Evolutionary conservation across 2,329 filamentous ascomycete genomes (phyloP).

Genomic region (Fusarium agapanthi): DNA sequence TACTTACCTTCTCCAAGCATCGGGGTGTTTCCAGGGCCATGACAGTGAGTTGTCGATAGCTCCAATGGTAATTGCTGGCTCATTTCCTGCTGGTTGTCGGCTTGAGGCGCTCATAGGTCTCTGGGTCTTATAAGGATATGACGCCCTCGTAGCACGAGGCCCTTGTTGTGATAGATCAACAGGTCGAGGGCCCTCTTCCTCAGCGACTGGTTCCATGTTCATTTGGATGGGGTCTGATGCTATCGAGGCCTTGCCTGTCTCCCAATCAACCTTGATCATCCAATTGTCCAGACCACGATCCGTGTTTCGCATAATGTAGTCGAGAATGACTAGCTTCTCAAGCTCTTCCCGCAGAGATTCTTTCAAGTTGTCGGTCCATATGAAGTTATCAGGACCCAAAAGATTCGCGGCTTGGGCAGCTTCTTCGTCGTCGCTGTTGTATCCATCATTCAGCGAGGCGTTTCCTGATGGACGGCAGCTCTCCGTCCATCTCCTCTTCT

Average conservation of each 20-base stretch:
- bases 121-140: constrained; percentile 78
- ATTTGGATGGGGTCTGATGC: constrained; percentile 80
- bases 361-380: constrained; percentile 89
- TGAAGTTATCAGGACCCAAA: constrained; percentile 66
- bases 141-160: constrained; percentile 52
- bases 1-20: constrained; percentile 74
- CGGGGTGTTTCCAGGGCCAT: constrained; percentile 99
- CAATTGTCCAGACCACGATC: constrained; percentile 97
- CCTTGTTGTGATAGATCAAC: constrained; percentile 60
- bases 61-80: constrained; percentile 77
- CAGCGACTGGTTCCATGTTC: constrained; percentile 63
- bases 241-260: constrained; percentile 83
- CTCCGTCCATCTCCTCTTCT: constrained; percentile 74
- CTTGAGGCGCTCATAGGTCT: constrained; percentile 85
- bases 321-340: constrained; percentile 95
- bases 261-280: constrained; percentile 98
- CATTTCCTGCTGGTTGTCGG: constrained; percentile 54
- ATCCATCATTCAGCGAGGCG: constrained; percentile 65
- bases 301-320: constrained; percentile 99
- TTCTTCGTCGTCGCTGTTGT: constrained; percentile 69
- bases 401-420: constrained; percentile 59
- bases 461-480: constrained; percentile 74
- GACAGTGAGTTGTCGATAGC: constrained; percentile 98
- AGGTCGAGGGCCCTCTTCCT: constrained; percentile 65
- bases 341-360: constrained; percentile 94